These are phyloP conservation scores for Byssoonygena ceratinophila DNA, from an alignment of 2,329 filamentous ascomycete genomes.

Conservation along the genomic window DNA sequence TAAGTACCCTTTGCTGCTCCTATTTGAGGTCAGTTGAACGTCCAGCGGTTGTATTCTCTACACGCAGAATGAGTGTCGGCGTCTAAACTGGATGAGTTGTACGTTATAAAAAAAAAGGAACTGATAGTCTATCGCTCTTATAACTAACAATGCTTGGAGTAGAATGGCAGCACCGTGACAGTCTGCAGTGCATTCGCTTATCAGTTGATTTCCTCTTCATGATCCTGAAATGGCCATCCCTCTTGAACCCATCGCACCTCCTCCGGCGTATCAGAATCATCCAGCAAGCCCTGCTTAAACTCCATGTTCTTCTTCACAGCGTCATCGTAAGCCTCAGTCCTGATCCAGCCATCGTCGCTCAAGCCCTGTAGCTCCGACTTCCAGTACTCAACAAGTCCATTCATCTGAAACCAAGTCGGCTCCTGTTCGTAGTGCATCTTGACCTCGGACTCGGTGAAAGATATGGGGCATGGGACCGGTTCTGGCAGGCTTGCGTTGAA, in stretches of 20 bases:
- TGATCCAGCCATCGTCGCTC: slow-evolving; percentile 16
- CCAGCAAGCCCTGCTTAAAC: slow-evolving; percentile 11
- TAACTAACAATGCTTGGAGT: no score
- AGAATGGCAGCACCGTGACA: not conserved
- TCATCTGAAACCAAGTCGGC: slow-evolving; percentile 14
- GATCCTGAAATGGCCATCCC: slow-evolving; percentile 14
- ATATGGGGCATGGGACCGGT: slow-evolving; percentile 12
- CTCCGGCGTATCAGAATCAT: slow-evolving; percentile 12
- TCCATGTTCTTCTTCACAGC: slow-evolving; percentile 10
- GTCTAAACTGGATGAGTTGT: no score
- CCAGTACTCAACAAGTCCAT: slow-evolving; percentile 11
- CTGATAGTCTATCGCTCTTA: no score
- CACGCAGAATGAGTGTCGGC: no score
- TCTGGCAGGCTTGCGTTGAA: slow-evolving; percentile 9
- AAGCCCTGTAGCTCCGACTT: slow-evolving; percentile 12
- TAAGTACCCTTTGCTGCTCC: no score
- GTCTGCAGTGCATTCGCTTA: not conserved
- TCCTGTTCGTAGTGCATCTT: slow-evolving; percentile 12
- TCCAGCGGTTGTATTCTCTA: no score
- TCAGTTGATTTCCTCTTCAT: slow-evolving; percentile 10
- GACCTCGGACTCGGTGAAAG: slow-evolving; percentile 11
- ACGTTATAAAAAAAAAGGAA: no score
- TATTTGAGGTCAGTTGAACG: no score
- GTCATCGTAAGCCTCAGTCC: slow-evolving; percentile 13
- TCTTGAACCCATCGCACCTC: slow-evolving; percentile 11